phyloP scores from a whole-genome alignment of 345 rosid genomes.

The Triadica sebifera region DNA sequence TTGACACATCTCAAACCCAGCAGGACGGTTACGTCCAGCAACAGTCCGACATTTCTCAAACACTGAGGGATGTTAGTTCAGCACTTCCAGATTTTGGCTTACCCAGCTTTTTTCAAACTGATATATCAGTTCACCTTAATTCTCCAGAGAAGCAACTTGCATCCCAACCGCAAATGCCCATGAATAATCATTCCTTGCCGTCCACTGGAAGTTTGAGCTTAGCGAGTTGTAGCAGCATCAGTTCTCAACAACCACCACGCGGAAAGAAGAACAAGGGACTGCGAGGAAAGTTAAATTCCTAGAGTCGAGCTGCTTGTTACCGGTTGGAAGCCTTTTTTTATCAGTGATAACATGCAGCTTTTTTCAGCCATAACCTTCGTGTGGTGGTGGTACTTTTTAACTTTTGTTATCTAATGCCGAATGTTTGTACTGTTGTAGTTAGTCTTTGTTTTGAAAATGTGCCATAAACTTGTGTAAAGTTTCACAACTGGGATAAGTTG shows the following conservation, averaged over 20 bases:
- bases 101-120: constrained; percentile 32
- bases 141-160: constrained; percentile 17
- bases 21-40: background rate
- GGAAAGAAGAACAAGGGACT: constrained; percentile 3
- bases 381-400: background rate
- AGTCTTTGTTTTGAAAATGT: background rate
- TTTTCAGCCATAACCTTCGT: background rate
- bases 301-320: background rate
- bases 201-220: constrained; percentile 19
- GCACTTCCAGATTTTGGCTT: constrained; percentile 39
- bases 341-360: background rate
- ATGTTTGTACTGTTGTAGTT: background rate
- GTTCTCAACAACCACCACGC: constrained; percentile 21
- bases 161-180: constrained; percentile 19
- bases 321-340: background rate
- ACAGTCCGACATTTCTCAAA: background rate
- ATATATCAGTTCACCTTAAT: constrained; percentile 24
- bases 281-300: constrained; percentile 17
- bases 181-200: constrained; percentile 2
- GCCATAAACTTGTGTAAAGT: background rate
- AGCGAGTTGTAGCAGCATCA: constrained; percentile 18
- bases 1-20: constrained; percentile 15
- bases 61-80: constrained; percentile 17
- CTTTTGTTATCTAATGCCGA: background rate
- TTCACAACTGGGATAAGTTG: background rate